Evolutionary conservation across 352 stramenopile genomes (phyloP).

Genomic region (Globisporangium parvum): DNA sequence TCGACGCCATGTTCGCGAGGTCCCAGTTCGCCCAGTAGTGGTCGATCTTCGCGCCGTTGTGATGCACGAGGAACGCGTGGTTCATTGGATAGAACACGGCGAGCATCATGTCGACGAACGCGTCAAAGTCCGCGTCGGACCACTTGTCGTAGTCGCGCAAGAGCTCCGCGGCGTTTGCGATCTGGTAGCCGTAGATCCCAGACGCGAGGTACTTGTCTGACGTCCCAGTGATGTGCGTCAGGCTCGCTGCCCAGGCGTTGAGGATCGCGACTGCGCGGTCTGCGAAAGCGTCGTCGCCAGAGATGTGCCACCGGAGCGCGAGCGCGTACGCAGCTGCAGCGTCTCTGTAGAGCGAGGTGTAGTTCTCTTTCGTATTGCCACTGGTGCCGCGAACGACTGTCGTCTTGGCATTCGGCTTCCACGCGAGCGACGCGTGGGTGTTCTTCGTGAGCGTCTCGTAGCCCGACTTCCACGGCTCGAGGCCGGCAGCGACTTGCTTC

Average conservation of each 20-base stretch:
- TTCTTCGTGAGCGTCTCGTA: slow-evolving; percentile 16
- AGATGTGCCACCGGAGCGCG: slow-evolving; percentile 15
- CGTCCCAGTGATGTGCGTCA: slow-evolving; percentile 11
- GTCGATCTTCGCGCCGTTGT: slow-evolving; percentile 21
- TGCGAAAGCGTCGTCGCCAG: slow-evolving; percentile 8
- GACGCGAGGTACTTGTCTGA: slow-evolving; percentile 16
- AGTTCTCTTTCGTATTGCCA: slow-evolving; percentile 14
- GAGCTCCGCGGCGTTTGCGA: slow-evolving; percentile 19
- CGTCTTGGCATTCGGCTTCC: slow-evolving; percentile 6
- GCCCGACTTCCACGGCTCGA: slow-evolving; percentile 18
- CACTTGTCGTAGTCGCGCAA: slow-evolving; percentile 12
- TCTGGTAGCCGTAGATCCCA: slow-evolving; percentile 18
- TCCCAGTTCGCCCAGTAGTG: slow-evolving; percentile 23
- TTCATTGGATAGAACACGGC: slow-evolving; percentile 20
- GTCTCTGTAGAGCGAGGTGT: slow-evolving; percentile 14
- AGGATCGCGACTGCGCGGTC: slow-evolving; percentile 11
- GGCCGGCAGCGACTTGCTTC: slow-evolving; percentile 6
- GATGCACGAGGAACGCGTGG: slow-evolving; percentile 15
- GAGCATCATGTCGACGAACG: slow-evolving; percentile 14
- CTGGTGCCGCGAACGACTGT: slow-evolving; percentile 11
- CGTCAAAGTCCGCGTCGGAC: slow-evolving; percentile 4
- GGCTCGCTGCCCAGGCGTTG: slow-evolving; percentile 13
- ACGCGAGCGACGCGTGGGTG: slow-evolving; percentile 8
- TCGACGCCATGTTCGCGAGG: slow-evolving; percentile 17
- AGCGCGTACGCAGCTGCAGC: slow-evolving; percentile 15